Base-by-base conservation (phyloP, 345 rosid genomes). In the Physaria fendleri region DNA sequence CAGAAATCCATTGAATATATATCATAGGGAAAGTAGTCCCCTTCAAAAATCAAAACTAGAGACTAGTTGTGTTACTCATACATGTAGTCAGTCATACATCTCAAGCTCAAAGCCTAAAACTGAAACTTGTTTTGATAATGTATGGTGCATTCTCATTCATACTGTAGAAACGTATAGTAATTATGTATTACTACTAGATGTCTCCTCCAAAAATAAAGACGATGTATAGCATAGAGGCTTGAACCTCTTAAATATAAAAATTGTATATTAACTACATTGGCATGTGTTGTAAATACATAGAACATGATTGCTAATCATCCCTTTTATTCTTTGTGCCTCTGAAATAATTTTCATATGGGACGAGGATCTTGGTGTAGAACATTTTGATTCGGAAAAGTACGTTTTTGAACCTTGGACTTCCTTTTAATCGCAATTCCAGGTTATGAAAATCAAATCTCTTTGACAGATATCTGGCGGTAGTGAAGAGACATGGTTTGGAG, bases 341-440 rank as follows among this genome's bases (percentile, higher is more conserved):
- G n/a, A n/a, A n/a, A n/a, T n/a, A n/a, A 82, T 93, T 44, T 93
- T 93, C 53, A 64, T 93, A 30, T 93, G 97, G 99, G 99, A 93
- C 29, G 97, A 93, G 70, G 99, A 93, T 85, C 92, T 93, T 47
- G 97, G 99, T 9, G 72, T 89, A 52, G 94, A 89, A 40, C 60
- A 89, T 76, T 93, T 89, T 51, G 74, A 89, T 64, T 80, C 88
- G 0, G 99, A 87, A 45, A 77, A 93, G 99, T 93, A 71, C 74
- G 88, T 74, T 34, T 43, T 7, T 22, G 37, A 51, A 29, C 8
- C 50, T 41, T 39, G 24, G 28, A 17, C 22, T 48, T 54, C 3
- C 27, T 17, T 30, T 4, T 12, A 27, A 49, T 24, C 35, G 46
- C 24, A 7, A 9, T 62, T 24, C 14, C 23, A 52, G 46, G 25